Evolutionary conservation across 148 eudicot genomes (phyloP), one percentile per base, ranked within the genome.

Genomic region (Camellia sinensis): DNA sequence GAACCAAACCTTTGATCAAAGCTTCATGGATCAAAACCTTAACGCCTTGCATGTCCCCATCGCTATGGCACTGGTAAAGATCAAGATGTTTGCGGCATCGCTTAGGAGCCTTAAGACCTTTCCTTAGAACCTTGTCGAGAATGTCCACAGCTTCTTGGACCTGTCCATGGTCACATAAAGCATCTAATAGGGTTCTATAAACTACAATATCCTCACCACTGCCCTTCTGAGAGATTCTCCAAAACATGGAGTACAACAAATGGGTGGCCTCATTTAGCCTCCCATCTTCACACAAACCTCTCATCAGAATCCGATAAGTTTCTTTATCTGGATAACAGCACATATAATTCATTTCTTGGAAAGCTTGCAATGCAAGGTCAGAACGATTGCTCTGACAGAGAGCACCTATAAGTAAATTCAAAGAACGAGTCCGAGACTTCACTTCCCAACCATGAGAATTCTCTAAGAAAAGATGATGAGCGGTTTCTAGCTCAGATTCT

Each of bases 141-240:
- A 96, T 80, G 21, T 87, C 87, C 59, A 90, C 71, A 69, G 97
- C 97, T 87, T 93, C 89, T 14, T 85, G 81, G 7, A 85, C 85
- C 69, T 88, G 86, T 76, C 91, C 92, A 79, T 86, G 82, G 70
- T 93, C 95, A 74, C 91, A 87, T 67, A 96, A 83, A 79, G 88
- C 78, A 85, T 92, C 89, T 74, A 96, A 85, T 6, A 96, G 88
- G 44, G 82, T 93, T 80, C 91, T 85, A 78, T 93, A 96, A 59
- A 96, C 84, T 14, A 86, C 87, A n/a, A 92, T 85, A 86, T 93
- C 98, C 59, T 80, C 97, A 71, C 95, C 99, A 68, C 94, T 89
- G 57, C 98, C 99, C 84, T 93, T 96, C 63, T 86, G 90, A 73
- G 98, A 93, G 79, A 91, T 88, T 83, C 92, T 87, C 99, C 98